Evolutionary conservation across 2,329 filamentous ascomycete genomes (phyloP).

Genomic region (Colletotrichum phormii): DNA sequence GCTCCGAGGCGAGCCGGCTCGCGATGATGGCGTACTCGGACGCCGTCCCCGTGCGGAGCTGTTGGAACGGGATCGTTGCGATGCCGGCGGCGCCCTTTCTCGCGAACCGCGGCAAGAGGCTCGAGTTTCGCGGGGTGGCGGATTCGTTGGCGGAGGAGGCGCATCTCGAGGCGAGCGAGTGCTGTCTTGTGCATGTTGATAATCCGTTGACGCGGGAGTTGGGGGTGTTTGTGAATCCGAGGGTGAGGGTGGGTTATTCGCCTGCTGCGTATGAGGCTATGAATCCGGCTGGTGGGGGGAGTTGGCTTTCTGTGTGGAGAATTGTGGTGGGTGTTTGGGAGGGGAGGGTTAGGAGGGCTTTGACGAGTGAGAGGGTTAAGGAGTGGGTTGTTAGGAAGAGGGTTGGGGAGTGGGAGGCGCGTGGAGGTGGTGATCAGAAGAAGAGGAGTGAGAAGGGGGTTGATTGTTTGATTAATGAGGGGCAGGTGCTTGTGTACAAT

Average conservation of each 20-base stretch:
- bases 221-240: conserved; percentile 77
- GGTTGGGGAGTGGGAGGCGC: conserved; percentile 52
- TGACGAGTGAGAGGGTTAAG: conserved; percentile 40
- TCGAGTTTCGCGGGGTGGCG: conserved; percentile 73
- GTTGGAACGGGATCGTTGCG: conserved; percentile 60
- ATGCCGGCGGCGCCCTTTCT: conserved; percentile 69
- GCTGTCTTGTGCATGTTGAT: conserved; percentile 81
- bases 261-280: conserved; percentile 62
- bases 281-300: conserved; percentile 46
- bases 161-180: conserved; percentile 82
- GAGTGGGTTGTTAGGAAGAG: conserved; percentile 51
- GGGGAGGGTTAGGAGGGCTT: conserved; percentile 64
- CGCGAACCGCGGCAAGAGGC: conserved; percentile 44
- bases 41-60: conserved; percentile 58
- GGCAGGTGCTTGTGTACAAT: conserved; percentile 68
- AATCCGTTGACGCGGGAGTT: conserved; percentile 65
- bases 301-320: conserved; percentile 61
- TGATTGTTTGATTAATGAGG: conserved; percentile 70
- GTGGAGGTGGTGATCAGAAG: conserved; percentile 35
- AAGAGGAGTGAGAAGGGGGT: conserved; percentile 57
- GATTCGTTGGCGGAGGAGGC: conserved; percentile 67
- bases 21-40: conserved; percentile 62
- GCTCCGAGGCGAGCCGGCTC: conserved; percentile 59
- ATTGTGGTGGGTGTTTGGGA: conserved; percentile 68
- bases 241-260: conserved; percentile 75